Conservation (phyloP, 2,329 filamentous ascomycete genomes). For the Penicillium sp. region DNA sequence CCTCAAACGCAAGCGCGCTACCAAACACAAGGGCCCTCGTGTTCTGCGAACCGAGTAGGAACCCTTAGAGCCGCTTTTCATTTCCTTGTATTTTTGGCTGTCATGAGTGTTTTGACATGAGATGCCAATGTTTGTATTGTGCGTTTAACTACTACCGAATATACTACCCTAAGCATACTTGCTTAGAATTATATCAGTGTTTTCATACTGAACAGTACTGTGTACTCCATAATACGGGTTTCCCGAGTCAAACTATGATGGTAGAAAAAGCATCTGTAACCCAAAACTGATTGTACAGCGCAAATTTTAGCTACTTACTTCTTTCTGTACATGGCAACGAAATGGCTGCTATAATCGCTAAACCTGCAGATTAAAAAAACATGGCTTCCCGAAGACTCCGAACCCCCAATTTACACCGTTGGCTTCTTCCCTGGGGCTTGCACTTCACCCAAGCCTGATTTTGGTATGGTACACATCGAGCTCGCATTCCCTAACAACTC, state of each 20-base stretch:
- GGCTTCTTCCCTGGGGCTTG: constrained; percentile 7
- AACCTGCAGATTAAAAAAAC: constrained; percentile 16
- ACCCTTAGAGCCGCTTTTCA: constrained; percentile 11
- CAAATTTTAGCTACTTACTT: constrained; percentile 12
- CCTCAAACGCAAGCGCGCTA: constrained; percentile 54
- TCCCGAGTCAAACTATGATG: not conserved
- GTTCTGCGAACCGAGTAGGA: constrained; percentile 48
- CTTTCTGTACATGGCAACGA: constrained; percentile 21
- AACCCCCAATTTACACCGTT: constrained; percentile 27
- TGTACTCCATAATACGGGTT: too few relatives aligned
- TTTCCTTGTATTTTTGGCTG: constrained; percentile 10
- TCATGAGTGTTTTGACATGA: constrained; percentile 13
- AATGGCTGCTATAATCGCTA: constrained; percentile 16
- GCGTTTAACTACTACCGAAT: constrained; percentile 9
- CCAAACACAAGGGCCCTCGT: constrained; percentile 46
- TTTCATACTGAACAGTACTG: not conserved
- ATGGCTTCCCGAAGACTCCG: constrained; percentile 23
- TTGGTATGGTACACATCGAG: constrained; percentile 19
- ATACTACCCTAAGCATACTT: constrained; percentile 7
- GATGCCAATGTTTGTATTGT: constrained; percentile 11
- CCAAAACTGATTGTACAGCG: constrained; percentile 15
- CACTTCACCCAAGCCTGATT: constrained; percentile 3
- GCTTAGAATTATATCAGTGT: constrained; percentile 5
- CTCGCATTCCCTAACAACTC: not conserved
- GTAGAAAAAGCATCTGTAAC: constrained; percentile 5